A percentile compares a stretch with the other conserved stretches of the same genome.
These are phyloP conservation scores for Ensete ventricosum DNA, from an alignment of 176 grass and related monocot species.

Conservation along the genomic window DNA sequence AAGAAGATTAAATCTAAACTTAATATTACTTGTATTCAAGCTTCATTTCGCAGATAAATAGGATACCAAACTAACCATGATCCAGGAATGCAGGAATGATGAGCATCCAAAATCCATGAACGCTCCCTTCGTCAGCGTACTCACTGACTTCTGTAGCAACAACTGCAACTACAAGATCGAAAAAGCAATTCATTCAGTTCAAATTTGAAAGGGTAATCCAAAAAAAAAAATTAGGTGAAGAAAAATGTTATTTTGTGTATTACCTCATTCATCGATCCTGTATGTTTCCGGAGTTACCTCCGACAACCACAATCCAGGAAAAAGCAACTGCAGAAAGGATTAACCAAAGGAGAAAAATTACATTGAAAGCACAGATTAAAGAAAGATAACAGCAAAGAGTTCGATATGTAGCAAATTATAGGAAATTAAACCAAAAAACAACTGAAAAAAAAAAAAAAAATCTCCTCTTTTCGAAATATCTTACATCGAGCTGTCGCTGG, in stretches of 20 bases:
- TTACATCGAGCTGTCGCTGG: constrained; percentile 49
- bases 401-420: not conserved
- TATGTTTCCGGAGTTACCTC: constrained; percentile 41
- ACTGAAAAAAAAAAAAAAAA: not conserved
- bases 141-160: not conserved
- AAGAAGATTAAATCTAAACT: not conserved
- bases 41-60: not conserved
- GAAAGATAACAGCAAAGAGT: not conserved
- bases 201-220: not conserved
- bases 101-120: not conserved
- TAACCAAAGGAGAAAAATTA: not conserved
- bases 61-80: not conserved
- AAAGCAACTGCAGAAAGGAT: constrained; percentile 30
- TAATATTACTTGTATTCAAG: not conserved
- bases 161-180: not conserved
- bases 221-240: not conserved
- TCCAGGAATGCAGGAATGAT: not conserved
- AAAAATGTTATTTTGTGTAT: not conserved
- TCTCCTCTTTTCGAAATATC: constrained; percentile 5
- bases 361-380: not conserved
- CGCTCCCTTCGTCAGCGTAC: not conserved
- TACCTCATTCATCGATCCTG: constrained; percentile 45
- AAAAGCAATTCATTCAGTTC: not conserved
- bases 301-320: constrained; percentile 44
- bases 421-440: not conserved